Base-by-base conservation (phyloP, 176 grass and related monocot species). In the Neostapfia colusana region DNA sequence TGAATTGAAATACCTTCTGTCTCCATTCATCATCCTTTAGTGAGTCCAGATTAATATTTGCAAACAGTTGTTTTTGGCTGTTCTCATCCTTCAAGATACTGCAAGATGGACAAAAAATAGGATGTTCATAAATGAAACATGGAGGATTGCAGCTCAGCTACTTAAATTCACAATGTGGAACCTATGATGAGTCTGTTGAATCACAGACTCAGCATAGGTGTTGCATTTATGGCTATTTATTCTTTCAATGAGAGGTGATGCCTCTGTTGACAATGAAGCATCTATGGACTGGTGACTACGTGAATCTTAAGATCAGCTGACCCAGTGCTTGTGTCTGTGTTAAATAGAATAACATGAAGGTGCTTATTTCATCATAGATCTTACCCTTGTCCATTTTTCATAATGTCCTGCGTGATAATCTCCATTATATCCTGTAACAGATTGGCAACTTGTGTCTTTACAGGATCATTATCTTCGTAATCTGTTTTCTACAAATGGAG, bases 391-490 rank as follows among this genome's bases (percentile, higher is more conserved):
- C 51, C 80, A 59, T 75, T 43, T 55, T 35, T 83, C 91, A 99
- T 99, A 67, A 97, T 83, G 73, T 95, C 91, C 35, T 92, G 95
- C 7, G 81, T 88, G 79, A 92, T 89, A 43, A 99, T 95, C 75
- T 95, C 95, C 91, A 99, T 92, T 75, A 89, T 95, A 72, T 99
- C 95, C 82, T 95, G 95, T 70, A 99, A 82, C 16, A 99, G 80
- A 92, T 90, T 92, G 45, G 81, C 85, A 70, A 99, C 90, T 16
- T 90, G 91, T 70, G 87, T 86, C 46, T 43, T 91, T 44, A 46
- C 67, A 53, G 69, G 62, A n/a, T 95, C 85, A 50, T 74, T 27
- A 13, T 85, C 85, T 12, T 88, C 83, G 76, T 91, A 43, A 21
- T 81, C 75, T 60, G 0, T 44, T 79, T 48, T 87, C 95, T 95